A percentile compares a stretch with the other conserved stretches of the same genome.
These are phyloP conservation scores for Aspergillus fumigatiaffinis DNA, from an alignment of 2,329 filamentous ascomycete genomes.

Conservation along the genomic window DNA sequence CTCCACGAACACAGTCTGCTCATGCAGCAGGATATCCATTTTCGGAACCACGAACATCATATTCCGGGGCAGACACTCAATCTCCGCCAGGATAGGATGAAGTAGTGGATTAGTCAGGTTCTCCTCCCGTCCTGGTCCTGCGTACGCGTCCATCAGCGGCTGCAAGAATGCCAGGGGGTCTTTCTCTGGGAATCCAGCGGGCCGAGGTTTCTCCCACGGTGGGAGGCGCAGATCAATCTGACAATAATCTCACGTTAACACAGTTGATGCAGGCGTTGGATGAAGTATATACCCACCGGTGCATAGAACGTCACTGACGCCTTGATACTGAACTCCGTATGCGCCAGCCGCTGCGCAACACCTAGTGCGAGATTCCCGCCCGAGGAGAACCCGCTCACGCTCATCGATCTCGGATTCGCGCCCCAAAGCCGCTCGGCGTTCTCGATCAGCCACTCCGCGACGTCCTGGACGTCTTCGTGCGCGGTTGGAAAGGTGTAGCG, in stretches of 20 bases:
- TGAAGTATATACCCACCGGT: conserved; percentile 12
- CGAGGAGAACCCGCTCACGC: conserved; percentile 43
- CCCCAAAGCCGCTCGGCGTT: conserved; percentile 33
- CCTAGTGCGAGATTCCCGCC: conserved; percentile 45
- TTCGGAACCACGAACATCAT: conserved; percentile 6
- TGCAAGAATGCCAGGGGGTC: conserved; percentile 40
- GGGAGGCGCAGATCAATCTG: conserved; percentile 38
- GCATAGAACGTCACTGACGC: conserved; percentile 42
- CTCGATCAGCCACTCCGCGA: conserved; percentile 38
- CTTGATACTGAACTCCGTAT: conserved; percentile 26
- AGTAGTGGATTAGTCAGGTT: conserved; percentile 5
- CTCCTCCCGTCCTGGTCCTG: conserved; percentile 17
- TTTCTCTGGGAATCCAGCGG: conserved; percentile 26
- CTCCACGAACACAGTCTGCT: conserved; percentile 3
- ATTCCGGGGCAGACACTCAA: conserved; percentile 6
- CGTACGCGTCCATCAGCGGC: conserved; percentile 46
- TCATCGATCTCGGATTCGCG: conserved; percentile 33
- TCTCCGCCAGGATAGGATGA: conserved; percentile 7
- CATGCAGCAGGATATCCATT: conserved; percentile 7
- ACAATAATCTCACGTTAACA: background rate
- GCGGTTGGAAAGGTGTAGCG: conserved; percentile 39
- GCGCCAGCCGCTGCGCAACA: conserved; percentile 21
- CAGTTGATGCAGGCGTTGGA: background rate
- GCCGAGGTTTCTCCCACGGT: conserved; percentile 41
- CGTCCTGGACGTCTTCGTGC: conserved; percentile 44